Evolutionary conservation across 2,329 filamentous ascomycete genomes (phyloP), one percentile per base, ranked within the genome.

Genomic region (Trichoderma polysporum): DNA sequence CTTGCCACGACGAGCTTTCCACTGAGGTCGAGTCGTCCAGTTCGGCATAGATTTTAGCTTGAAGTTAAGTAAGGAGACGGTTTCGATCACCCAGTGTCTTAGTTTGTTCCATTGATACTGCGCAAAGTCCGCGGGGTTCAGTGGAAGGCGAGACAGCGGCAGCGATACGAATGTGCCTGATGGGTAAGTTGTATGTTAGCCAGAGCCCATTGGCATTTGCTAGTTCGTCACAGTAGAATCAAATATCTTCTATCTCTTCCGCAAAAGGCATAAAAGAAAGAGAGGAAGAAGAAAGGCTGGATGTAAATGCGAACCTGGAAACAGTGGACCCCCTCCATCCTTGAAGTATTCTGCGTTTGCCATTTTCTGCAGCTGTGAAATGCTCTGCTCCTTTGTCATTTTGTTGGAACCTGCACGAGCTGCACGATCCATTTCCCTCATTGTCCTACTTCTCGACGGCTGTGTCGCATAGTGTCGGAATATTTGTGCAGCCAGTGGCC

Each of bases 111-210:
- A 78, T 50, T 79, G 76, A 73, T 84, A 82, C 15, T 69, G 69
- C 52, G 75, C 53, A 66, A 81, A 74, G 10, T 71, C 54, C 54
- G 37, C 12, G 37, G 75, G 76, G 47, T 69, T 68, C 27, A 70
- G 69, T 31, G 79, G 75, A 57, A 76, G 76, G 61, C 73, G 72
- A 3, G 77, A 76, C 29, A 82, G 57, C 1, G 81, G 80, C 10
- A 84, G 75, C 17, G 81, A 69, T 53, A 85, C 74, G 64, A 86
- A 83, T n/a, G 83, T 84, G 69, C 80, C 84, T 85, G 66, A 15
- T 19, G 56, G n/a, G n/a, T 2, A 7, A 33, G 17, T 2, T 47
- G 13, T 13, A 13, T 27, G 57, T 60, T 27, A 60, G 57, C 57
- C 29, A 37, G n/a, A 8, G 15, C n/a, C 7, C 47, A 9, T 50